Conservation (phyloP, 371 early-diverging fungal genomes). For the Haplosporangium sp. region DNA sequence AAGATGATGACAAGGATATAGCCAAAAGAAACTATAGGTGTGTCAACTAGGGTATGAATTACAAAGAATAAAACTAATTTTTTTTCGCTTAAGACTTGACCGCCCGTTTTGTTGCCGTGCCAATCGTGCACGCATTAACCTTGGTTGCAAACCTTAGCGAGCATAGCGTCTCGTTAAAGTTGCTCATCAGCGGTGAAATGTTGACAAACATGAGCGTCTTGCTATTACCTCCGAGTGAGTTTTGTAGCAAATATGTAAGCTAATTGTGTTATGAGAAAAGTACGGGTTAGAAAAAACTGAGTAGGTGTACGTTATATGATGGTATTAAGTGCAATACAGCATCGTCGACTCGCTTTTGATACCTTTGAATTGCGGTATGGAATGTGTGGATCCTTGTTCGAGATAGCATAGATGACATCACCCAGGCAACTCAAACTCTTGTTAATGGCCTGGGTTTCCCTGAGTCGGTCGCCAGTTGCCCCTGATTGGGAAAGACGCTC, state of each 20-base stretch:
- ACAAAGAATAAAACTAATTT: neutral
- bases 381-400: slow-evolving; percentile 87
- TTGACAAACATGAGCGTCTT: slow-evolving; percentile 99
- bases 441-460: slow-evolving; percentile 98
- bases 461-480: slow-evolving; percentile 91
- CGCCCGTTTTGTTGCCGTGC: slow-evolving; percentile 66
- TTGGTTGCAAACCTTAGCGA: slow-evolving; percentile 97
- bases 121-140: slow-evolving; percentile 84
- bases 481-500: slow-evolving; percentile 92
- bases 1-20: neutral
- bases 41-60: slow-evolving; percentile 3
- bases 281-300: neutral
- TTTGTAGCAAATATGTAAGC: slow-evolving; percentile 93
- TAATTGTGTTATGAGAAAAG: slow-evolving; percentile 17
- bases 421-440: slow-evolving; percentile 93
- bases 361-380: slow-evolving; percentile 98
- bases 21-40: neutral
- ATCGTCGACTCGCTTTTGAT: neutral
- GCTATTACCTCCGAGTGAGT: slow-evolving; percentile 93
- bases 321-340: no score
- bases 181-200: slow-evolving; percentile 81
- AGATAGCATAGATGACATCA: slow-evolving; percentile 94
- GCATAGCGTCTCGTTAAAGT: slow-evolving; percentile 90
- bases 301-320: no score
- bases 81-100: neutral